Percentiles rank a stretch among this genome's conserved stretches.
phyloP scores from a whole-genome alignment of 768 basidiomycete genomes.

The Dacryopinax spathularia region DNA sequence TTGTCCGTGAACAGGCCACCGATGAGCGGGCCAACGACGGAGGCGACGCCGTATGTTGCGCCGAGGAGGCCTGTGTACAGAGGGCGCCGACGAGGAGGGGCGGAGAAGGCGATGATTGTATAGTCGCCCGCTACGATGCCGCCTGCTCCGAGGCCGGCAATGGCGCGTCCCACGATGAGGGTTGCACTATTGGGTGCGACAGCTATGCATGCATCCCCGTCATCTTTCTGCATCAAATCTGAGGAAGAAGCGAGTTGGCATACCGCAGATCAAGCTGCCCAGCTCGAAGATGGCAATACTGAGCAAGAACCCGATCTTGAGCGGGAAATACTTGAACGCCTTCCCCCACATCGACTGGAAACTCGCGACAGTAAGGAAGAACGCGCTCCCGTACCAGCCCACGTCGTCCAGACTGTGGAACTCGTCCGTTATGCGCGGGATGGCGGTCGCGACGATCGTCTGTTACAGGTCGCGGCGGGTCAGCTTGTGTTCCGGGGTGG shows the following conservation, averaged over 20 bases:
- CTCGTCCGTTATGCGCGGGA: constrained; percentile 9
- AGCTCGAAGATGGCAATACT: constrained; percentile 22
- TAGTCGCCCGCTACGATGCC: constrained; percentile 12
- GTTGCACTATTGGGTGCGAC: not conserved
- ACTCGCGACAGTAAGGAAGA: constrained; percentile 1
- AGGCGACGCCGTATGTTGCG: constrained; percentile 21
- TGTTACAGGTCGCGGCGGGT: constrained; percentile 18
- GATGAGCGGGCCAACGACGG: constrained; percentile 24
- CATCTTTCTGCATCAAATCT: not conserved
- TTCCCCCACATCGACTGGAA: not conserved
- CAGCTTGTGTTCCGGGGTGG: not conserved
- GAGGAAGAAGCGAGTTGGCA: constrained; percentile 20
- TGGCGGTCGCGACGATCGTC: constrained; percentile 20
- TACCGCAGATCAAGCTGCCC: constrained; percentile 24
- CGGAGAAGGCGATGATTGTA: constrained; percentile 9
- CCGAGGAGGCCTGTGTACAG: constrained; percentile 8
- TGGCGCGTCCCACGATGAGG: constrained; percentile 24
- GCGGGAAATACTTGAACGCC: not conserved
- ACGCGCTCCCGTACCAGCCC: constrained; percentile 8
- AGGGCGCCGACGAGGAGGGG: constrained; percentile 1
- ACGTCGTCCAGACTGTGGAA: constrained; percentile 9
- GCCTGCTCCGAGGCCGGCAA: constrained; percentile 24
- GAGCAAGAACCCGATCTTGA: not conserved
- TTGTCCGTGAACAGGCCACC: constrained; percentile 26
- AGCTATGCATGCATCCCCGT: not conserved